These are phyloP conservation scores for Collybia nuda DNA, from an alignment of 768 basidiomycete species.

Conservation along the genomic window DNA sequence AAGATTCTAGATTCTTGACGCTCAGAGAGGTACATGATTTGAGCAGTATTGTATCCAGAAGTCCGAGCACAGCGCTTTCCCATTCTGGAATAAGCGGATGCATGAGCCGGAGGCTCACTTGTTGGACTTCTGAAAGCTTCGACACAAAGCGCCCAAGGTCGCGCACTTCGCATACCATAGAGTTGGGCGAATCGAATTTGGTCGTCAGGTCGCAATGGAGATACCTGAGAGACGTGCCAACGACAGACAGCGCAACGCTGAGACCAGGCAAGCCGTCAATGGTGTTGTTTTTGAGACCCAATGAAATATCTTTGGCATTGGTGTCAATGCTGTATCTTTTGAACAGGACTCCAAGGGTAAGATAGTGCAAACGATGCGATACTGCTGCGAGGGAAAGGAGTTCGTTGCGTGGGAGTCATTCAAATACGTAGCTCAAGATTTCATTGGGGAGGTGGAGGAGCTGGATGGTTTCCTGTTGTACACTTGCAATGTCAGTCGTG, in stretches of 20 bases:
- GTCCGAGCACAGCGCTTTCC: slow-evolving; percentile 1
- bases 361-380: background rate
- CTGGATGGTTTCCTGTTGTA: background rate
- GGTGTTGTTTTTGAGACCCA: background rate
- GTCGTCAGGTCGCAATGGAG: slow-evolving; percentile 5
- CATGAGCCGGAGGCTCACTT: slow-evolving; percentile 1
- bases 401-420: background rate
- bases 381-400: background rate
- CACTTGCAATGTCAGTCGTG: no score
- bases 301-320: background rate
- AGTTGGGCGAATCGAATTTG: background rate
- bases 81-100: background rate
- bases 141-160: background rate
- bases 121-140: background rate
- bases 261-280: background rate
- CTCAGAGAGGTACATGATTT: slow-evolving; percentile 1
- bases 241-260: background rate
- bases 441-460: background rate
- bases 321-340: background rate
- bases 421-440: background rate
- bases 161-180: background rate
- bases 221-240: background rate
- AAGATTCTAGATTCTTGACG: slow-evolving; percentile 1
- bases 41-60: background rate
- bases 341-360: background rate